Base-by-base conservation (phyloP, 768 basidiomycete species). In the Collybiopsis luxurians region DNA sequence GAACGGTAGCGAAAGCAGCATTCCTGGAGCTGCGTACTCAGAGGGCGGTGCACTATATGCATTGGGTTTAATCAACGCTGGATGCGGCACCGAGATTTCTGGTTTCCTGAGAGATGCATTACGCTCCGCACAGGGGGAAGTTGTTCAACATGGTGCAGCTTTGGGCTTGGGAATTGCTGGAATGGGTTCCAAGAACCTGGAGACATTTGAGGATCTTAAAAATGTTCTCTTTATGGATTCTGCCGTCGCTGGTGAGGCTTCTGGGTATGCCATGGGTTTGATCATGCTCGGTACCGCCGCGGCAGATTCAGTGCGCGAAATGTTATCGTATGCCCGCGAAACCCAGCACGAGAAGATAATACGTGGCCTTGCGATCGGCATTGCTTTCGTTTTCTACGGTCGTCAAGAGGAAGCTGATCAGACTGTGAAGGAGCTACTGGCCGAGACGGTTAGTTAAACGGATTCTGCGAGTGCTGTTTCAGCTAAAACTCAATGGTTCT, bases 321-420 rank as follows among this genome's bases (percentile, higher is more conserved):
- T 98, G 96, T 76, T 98, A 56, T 83, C 88, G 52, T 99, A 99
- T 66, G 95, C 97, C 27, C 84, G 90, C 55, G 97, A 99, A 68
- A 99, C 97, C 1, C 94, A 97, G 66, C 97, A 98, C 68, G 97
- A 99, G 77, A 99, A 98, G 77, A 98, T 98, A 66, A 98, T 98
- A 55, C 88, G 97, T 44, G 95, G 95, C 61, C 80, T 99, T 53
- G 92, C 95, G 6, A 81, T 99, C 63, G 96, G 96, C 21, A 78
- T 95, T 43, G 92, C 93, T 2, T 92, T 98, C 70, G 82, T 98
- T 57, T 92, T 84, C 72, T 98, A 96, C 60, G 94, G 92, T 39
- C 83, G 88, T 49, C 92, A 95, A 71, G 97, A 98, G 68, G 85
- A 93, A 64, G 96, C 97, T 7, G 89, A 98, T 60, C 75, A 77